Percentiles rank a stretch among this genome's conserved stretches.
Evolutionary conservation across 2,329 filamentous ascomycete genomes (phyloP).

Genomic region (Ophiocordyceps sinensis): DNA sequence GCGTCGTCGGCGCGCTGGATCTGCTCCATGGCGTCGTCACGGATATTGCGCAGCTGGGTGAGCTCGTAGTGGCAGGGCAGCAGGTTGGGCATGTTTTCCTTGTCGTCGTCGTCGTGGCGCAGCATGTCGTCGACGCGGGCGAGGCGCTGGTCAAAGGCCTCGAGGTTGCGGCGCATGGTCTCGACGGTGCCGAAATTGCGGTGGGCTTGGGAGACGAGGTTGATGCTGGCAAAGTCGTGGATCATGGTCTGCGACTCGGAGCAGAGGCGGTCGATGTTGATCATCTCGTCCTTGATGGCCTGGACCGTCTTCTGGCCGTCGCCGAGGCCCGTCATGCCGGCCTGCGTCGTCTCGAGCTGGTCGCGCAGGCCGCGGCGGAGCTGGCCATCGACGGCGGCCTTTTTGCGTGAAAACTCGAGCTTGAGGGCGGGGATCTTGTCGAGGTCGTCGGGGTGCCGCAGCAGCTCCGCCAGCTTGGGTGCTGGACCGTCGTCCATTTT

Average conservation of each 20-base stretch:
- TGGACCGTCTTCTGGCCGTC: conserved; percentile 87
- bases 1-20: conserved; percentile 63
- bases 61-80: conserved; percentile 83
- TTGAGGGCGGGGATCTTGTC: conserved; percentile 89
- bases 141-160: conserved; percentile 71
- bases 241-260: conserved; percentile 97
- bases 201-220: conserved; percentile 83
- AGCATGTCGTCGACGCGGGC: conserved; percentile 65
- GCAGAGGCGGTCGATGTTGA: conserved; percentile 95
- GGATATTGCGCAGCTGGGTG: conserved; percentile 81
- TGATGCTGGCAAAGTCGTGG: conserved; percentile 87
- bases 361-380: conserved; percentile 78
- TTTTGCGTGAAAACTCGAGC: conserved; percentile 88
- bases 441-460: conserved; percentile 90
- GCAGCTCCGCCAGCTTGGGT: conserved; percentile 78
- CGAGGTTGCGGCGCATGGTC: conserved; percentile 81
- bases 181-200: conserved; percentile 91
- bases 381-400: conserved; percentile 78
- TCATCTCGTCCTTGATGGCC: conserved; percentile 94
- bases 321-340: conserved; percentile 75
- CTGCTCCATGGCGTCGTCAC: conserved; percentile 94
- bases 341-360: conserved; percentile 87
- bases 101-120: conserved; percentile 67
- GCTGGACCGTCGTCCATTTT: conserved; percentile 44
- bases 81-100: conserved; percentile 83